These are phyloP conservation scores for Reutealis trisperma DNA, from an alignment of 345 rosid genomes.

Conservation along the genomic window DNA sequence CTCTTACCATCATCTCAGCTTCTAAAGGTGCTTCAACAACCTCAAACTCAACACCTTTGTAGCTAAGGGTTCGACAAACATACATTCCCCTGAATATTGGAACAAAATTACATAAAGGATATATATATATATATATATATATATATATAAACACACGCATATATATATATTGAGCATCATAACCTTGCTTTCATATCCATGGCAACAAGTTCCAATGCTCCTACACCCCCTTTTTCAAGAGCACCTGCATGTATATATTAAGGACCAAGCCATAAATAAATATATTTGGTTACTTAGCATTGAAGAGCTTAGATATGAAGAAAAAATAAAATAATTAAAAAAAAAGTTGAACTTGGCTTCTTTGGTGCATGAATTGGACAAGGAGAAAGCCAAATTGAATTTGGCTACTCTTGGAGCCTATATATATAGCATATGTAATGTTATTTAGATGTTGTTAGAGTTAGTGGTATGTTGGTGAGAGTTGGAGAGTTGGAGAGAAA, in stretches of 20 bases:
- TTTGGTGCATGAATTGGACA: too few species aligned
- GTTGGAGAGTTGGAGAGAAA: too few species aligned
- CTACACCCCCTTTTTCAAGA: slow-evolving; percentile 97
- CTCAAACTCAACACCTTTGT: slow-evolving; percentile 90
- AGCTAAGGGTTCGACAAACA: slow-evolving; percentile 98
- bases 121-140: not conserved
- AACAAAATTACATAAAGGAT: slow-evolving; percentile 14
- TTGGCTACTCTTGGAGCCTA: too few species aligned
- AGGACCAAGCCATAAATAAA: too few species aligned
- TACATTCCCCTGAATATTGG: slow-evolving; percentile 85
- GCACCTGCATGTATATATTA: slow-evolving; percentile 57
- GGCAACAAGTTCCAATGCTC: slow-evolving; percentile 98
- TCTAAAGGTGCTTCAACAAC: slow-evolving; percentile 94
- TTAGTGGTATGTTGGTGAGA: too few species aligned
- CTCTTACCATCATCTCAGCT: slow-evolving; percentile 79
- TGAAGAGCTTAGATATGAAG: too few species aligned
- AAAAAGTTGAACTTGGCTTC: too few species aligned
- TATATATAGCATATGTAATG: too few species aligned
- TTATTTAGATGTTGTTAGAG: too few species aligned
- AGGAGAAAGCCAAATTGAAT: too few species aligned
- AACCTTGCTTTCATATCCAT: slow-evolving; percentile 99
- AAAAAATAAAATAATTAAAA: too few species aligned
- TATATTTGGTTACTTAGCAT: too few species aligned
- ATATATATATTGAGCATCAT: slow-evolving; percentile 18
- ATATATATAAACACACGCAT: not conserved